phyloP scores from a whole-genome alignment of 768 basidiomycete genomes.

The Amanita polypyramis region DNA sequence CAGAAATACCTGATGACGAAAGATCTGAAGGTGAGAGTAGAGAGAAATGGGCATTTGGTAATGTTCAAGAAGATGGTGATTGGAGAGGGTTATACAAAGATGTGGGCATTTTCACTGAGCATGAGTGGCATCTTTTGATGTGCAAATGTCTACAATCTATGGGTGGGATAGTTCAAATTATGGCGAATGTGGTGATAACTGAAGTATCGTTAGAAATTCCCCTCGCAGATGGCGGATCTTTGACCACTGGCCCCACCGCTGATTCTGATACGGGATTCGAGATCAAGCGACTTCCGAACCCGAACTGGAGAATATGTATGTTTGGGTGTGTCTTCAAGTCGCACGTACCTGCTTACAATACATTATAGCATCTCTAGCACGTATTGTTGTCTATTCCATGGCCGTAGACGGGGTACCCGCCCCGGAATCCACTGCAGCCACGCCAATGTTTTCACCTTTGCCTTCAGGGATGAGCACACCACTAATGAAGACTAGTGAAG shows the following conservation, averaged over 20 bases:
- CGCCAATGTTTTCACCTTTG: conserved; percentile 65
- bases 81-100: conserved; percentile 79
- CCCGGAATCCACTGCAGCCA: conserved; percentile 52
- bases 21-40: conserved; percentile 51
- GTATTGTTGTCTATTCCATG: conserved; percentile 87
- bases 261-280: conserved; percentile 70
- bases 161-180: conserved; percentile 34
- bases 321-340: conserved; percentile 11
- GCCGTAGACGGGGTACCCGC: conserved; percentile 48
- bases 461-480: conserved; percentile 55
- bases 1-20: conserved; percentile 62
- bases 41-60: conserved; percentile 40
- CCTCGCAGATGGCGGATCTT: conserved; percentile 60
- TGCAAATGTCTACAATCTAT: conserved; percentile 79
- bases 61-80: conserved; percentile 24
- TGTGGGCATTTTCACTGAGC: conserved; percentile 79
- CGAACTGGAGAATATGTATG: conserved; percentile 65
- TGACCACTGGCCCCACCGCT: conserved; percentile 66
- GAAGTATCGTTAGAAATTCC: conserved; percentile 44
- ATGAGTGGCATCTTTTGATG: conserved; percentile 82
- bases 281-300: conserved; percentile 59
- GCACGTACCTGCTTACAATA: conserved; percentile 9
- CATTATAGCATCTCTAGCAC: conserved; percentile 60
- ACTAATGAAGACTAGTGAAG: conserved; percentile 35
- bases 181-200: not conserved